phyloP scores from a whole-genome alignment of 2,329 filamentous ascomycete genomes.

The Fusarium coffeatum region DNA sequence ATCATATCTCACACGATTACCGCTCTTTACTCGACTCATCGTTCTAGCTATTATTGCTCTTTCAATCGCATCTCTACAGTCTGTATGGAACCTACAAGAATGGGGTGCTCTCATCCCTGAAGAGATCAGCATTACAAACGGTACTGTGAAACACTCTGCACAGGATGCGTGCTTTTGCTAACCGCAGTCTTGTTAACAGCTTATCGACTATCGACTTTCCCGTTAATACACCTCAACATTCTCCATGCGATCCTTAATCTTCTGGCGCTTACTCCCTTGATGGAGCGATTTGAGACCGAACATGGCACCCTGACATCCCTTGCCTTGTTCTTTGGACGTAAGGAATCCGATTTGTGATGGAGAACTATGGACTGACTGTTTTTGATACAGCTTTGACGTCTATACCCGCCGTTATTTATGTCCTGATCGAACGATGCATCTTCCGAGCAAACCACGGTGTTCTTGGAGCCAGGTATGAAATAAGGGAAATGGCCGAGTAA shows the following conservation, averaged over 20 bases:
- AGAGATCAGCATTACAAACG: constrained; percentile 75
- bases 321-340: constrained; percentile 90
- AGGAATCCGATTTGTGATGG: constrained; percentile 54
- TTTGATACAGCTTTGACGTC: constrained; percentile 75
- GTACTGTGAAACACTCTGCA: constrained; percentile 58
- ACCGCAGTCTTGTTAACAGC: constrained; percentile 63
- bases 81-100: constrained; percentile 76
- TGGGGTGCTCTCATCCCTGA: constrained; percentile 85
- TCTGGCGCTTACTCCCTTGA: constrained; percentile 82
- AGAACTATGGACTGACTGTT: constrained; percentile 17
- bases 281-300: constrained; percentile 94
- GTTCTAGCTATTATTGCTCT: constrained; percentile 69
- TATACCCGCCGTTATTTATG: constrained; percentile 84
- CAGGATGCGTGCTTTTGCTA: neutral
- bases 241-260: constrained; percentile 85
- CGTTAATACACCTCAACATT: constrained; percentile 84
- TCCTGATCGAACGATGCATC: constrained; percentile 79
- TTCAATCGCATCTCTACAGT: constrained; percentile 76
- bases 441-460: constrained; percentile 78
- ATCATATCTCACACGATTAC: constrained; percentile 85
- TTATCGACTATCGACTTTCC: constrained; percentile 93
- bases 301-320: constrained; percentile 91
- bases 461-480: constrained; percentile 80
- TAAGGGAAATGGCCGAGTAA: no score
- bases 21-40: constrained; percentile 83